phyloP scores from a whole-genome alignment of 495 filamentous ascomycete genomes.

The Hypoxylon fuscum region DNA sequence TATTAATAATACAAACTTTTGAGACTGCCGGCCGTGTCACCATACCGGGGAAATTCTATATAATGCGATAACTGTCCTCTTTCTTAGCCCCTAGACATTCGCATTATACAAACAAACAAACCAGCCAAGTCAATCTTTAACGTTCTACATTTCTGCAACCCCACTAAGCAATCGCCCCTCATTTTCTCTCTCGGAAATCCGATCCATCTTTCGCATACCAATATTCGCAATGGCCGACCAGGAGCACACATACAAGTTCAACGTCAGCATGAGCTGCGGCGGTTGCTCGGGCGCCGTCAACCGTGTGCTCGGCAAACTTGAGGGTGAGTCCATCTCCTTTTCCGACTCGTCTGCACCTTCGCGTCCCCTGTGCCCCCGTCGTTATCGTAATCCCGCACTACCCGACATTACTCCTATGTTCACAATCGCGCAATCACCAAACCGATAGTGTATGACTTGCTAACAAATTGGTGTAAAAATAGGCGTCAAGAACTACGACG shows the following conservation, averaged over 20 bases:
- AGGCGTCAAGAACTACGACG: conserved; percentile 89
- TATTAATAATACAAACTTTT: conserved; percentile 39
- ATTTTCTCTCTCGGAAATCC: conserved; percentile 9
- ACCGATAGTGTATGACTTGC: neutral
- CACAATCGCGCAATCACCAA: neutral
- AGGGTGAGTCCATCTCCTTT: conserved; percentile 69
- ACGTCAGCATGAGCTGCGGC: conserved; percentile 70
- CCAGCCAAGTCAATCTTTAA: neutral
- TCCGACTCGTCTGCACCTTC: too few species aligned
- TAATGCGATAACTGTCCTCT: conserved; percentile 24
- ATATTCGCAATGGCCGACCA: conserved; percentile 54
- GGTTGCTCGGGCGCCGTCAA: conserved; percentile 76
- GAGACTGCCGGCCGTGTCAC: conserved; percentile 26
- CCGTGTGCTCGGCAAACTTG: conserved; percentile 92
- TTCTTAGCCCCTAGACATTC: neutral
- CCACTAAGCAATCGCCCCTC: conserved; percentile 14
- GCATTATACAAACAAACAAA: neutral
- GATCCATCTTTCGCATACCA: neutral
- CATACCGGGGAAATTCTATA: conserved; percentile 14
- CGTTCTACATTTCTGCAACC: conserved; percentile 3
- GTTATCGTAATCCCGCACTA: neutral
- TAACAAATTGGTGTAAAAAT: conserved; percentile 7
- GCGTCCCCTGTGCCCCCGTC: neutral
- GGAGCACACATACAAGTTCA: conserved; percentile 70
- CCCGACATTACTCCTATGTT: neutral